A percentile compares a stretch with the other conserved stretches of the same genome.
These are phyloP conservation scores for Eimeria zaria DNA, from an alignment of 169 alveolate genomes.

Conservation along the genomic window DNA sequence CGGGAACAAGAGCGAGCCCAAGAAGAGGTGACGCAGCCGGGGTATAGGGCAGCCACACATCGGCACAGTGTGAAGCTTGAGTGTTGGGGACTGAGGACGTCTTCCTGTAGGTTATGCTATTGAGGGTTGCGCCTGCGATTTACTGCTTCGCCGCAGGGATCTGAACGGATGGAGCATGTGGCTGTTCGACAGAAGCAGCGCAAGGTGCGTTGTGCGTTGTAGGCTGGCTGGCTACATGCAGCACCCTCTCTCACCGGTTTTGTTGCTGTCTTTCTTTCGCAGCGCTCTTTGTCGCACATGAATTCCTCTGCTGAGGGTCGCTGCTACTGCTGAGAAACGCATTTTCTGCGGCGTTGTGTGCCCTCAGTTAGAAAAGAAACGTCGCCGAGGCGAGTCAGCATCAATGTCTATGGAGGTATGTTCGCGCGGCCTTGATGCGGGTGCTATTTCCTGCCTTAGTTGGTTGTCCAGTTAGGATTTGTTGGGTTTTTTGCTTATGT, in stretches of 20 bases:
- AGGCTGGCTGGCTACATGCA: neutral
- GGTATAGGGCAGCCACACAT: too few species aligned
- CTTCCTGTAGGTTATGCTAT: neutral
- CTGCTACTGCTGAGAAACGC: neutral
- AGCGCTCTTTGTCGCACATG: neutral
- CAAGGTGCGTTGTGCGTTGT: neutral
- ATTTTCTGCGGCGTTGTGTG: neutral
- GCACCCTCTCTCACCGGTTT: neutral
- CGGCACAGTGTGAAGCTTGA: too few species aligned
- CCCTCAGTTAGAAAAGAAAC: slow-evolving; percentile 47
- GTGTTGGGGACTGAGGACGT: neutral
- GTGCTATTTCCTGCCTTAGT: neutral
- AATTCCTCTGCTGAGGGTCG: neutral
- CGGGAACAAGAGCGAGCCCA: too few species aligned
- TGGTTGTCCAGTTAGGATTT: neutral
- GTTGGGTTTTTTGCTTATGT: neutral
- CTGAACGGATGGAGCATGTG: slow-evolving; percentile 49
- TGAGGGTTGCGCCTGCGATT: neutral
- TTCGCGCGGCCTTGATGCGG: neutral
- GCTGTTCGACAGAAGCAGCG: slow-evolving; percentile 17
- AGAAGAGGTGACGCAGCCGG: too few species aligned
- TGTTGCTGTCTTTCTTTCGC: neutral
- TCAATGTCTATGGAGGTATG: slow-evolving; percentile 41
- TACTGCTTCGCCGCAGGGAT: neutral
- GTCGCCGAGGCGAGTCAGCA: slow-evolving; percentile 47